phyloP scores from a whole-genome alignment of 495 filamentous ascomycete genomes.

The Aspergillus carlsbadensis region DNA sequence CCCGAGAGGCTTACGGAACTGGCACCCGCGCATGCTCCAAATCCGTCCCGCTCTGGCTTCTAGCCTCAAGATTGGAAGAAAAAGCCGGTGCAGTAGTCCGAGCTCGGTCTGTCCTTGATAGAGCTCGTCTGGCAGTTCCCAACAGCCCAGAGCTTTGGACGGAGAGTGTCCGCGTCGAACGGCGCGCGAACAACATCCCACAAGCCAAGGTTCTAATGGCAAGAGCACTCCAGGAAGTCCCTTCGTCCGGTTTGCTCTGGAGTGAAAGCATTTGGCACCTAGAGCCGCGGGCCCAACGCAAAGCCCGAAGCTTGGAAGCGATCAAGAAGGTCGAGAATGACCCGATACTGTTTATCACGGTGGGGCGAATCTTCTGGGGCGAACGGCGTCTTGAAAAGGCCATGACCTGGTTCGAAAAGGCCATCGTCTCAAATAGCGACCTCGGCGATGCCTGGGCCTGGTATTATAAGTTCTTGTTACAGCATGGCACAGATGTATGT shows the following conservation, averaged over 20 bases:
- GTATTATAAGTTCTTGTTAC: conserved; percentile 89
- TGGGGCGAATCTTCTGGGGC: conserved; percentile 74
- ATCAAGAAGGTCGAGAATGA: conserved; percentile 97
- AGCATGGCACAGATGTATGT: conserved; percentile 78
- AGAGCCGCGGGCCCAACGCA: conserved; percentile 85
- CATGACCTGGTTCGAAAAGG: conserved; percentile 95
- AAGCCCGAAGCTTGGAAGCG: conserved; percentile 84
- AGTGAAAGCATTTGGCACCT: conserved; percentile 92
- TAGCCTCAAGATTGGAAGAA: conserved; percentile 86
- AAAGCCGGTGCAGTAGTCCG: conserved; percentile 80
- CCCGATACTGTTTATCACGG: conserved; percentile 74
- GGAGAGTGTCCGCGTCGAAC: conserved; percentile 88
- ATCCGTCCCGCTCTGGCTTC: conserved; percentile 83
- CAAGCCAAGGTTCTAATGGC: conserved; percentile 93
- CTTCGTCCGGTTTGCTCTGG: conserved; percentile 89
- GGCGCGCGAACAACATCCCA: conserved; percentile 76
- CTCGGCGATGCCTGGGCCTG: conserved; percentile 94
- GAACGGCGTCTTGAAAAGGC: conserved; percentile 87
- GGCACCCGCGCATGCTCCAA: conserved; percentile 84
- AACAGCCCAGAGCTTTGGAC: conserved; percentile 85
- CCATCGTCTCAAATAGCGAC: conserved; percentile 80
- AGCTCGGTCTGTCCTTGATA: conserved; percentile 87
- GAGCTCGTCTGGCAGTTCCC: conserved; percentile 79
- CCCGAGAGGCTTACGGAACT: conserved; percentile 85
- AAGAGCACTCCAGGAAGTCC: conserved; percentile 83